Evolutionary conservation across 192 early-diverging fungal genomes (phyloP), one percentile per base, ranked within the genome.

Genomic region (Coemansia sp.): DNA sequence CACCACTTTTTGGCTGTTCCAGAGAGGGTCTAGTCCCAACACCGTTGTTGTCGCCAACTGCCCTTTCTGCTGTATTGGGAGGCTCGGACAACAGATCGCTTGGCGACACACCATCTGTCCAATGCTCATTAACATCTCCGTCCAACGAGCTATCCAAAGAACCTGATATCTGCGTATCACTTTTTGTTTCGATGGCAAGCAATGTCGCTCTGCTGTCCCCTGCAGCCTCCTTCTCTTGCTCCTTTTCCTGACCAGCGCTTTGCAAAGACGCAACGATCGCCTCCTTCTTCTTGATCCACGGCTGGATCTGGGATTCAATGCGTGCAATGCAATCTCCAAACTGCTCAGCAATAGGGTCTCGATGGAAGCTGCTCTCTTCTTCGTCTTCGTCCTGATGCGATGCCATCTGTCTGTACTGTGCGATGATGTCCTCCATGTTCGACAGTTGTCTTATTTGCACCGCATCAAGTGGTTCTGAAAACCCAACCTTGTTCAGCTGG

Each of bases 381-480:
- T 21, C 16, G 12, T 39, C 19, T 1, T 61, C 37, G 39, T 56
- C 23, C n/a, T 59, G 57, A 15, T 41, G 32, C 4, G 32, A 11
- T 16, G 19, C 58, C 32, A 13, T 32, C 52, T 32, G 52, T 19
- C 53, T 56, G 56, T 48, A 59, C 13, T 68, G 39, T 18, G 52
- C 52, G 40, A 71, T 23, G 9, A 70, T 64, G 0, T 52, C 15
- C 63, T 83, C 75, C 8, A 83, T 83, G 40, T 71, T 76, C 37
- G 69, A 65, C 21, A 83, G 58, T 38, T 48, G 65, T 58, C 67
- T 71, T 41, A 83, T 53, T 67, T 83, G 75, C 32, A 38, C 48
- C 3, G 67, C 56, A 32, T 71, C 75, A 16, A 83, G 66, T 16
- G 80, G 80, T 69, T 77, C 80, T 41, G 57, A 38, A 65, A 83